Evolutionary conservation across 208 protist genomes (phyloP).

Genomic region (Leptomonas pyrrhocoris): DNA sequence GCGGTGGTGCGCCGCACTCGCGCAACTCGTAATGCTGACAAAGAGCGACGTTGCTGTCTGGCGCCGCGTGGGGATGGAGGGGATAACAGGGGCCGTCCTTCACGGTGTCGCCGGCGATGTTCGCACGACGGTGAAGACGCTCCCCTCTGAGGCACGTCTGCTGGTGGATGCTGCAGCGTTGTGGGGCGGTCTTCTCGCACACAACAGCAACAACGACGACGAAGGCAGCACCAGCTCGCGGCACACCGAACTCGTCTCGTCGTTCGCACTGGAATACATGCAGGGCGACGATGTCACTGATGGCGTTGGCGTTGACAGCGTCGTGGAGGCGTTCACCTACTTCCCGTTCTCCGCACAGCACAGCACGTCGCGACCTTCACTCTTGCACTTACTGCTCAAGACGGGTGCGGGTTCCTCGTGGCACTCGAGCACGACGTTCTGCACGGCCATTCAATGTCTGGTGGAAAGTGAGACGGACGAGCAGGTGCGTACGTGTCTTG

Average conservation of each 20-base stretch:
- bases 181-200: constrained; percentile 29
- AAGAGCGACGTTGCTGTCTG: constrained; percentile 6
- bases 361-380: constrained; percentile 7
- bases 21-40: constrained; percentile 11
- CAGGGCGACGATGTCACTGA: not conserved
- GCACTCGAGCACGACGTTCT: not conserved
- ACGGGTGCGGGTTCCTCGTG: not conserved
- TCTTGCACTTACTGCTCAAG: constrained; percentile 18
- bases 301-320: not conserved
- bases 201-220: not conserved
- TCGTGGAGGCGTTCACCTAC: constrained; percentile 33
- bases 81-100: constrained; percentile 26
- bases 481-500: constrained; percentile 19
- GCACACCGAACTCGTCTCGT: constrained; percentile 17
- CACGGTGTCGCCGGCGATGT: constrained; percentile 12
- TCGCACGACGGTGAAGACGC: not conserved
- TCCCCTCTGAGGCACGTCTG: constrained; percentile 6
- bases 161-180: constrained; percentile 24
- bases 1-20: constrained; percentile 2
- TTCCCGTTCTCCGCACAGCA: constrained; percentile 29
- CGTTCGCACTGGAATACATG: constrained; percentile 16
- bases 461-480: constrained; percentile 27
- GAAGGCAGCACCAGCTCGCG: not conserved
- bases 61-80: constrained; percentile 31
- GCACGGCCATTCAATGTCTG: constrained; percentile 19